phyloP scores from a whole-genome alignment of 2,329 filamentous ascomycete species.

The Penicillium corylophilum region DNA sequence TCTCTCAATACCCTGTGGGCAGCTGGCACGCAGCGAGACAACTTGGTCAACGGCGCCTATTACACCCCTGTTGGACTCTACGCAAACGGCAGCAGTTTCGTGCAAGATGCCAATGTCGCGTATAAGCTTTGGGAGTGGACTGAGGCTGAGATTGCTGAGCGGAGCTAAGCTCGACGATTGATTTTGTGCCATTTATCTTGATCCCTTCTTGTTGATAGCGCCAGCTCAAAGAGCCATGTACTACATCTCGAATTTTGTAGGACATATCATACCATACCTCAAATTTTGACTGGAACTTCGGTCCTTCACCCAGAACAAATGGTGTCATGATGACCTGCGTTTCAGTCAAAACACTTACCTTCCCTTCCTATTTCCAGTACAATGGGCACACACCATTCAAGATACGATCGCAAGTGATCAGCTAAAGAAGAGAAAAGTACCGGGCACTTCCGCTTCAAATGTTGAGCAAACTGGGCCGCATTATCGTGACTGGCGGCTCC shows the following conservation, averaged over 20 bases:
- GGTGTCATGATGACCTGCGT: conserved; percentile 19
- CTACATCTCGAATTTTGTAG: background rate
- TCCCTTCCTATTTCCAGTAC: background rate
- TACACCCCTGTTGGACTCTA: conserved; percentile 42
- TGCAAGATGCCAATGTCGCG: conserved; percentile 33
- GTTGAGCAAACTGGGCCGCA: conserved; percentile 42
- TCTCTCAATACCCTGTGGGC: conserved; percentile 46
- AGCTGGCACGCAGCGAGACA: conserved; percentile 32
- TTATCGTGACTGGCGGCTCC: conserved; percentile 57
- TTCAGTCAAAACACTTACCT: conserved; percentile 2
- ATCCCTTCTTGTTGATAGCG: background rate
- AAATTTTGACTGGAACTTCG: background rate
- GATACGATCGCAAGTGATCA: background rate
- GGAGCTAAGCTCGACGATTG: background rate
- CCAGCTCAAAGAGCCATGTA: background rate
- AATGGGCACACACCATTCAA: background rate
- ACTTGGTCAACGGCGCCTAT: conserved; percentile 41
- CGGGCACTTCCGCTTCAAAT: background rate
- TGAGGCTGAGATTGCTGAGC: conserved; percentile 34
- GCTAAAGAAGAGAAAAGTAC: background rate
- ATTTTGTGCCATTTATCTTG: background rate
- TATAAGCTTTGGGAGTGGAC: conserved; percentile 47
- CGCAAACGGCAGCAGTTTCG: conserved; percentile 31
- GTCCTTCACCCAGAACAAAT: background rate
- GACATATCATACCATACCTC: background rate